A percentile compares a stretch with the other conserved stretches of the same genome.
phyloP scores from a whole-genome alignment of 345 rosid species.

The Trapa bicornis region DNA sequence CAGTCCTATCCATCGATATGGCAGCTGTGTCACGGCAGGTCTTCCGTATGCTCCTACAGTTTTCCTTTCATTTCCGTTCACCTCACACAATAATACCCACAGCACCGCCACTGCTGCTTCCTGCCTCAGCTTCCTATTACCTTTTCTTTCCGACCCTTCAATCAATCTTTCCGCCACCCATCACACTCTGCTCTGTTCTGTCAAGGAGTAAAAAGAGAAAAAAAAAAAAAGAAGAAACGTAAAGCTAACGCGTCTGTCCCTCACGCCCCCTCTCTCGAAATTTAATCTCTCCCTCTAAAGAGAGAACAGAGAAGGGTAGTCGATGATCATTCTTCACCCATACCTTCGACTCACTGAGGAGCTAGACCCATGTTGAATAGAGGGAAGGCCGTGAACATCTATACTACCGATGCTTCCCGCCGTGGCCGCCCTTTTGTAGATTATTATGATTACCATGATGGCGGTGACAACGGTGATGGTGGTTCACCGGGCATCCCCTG shows the following conservation, averaged over 20 bases:
- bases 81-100: constrained; percentile 3
- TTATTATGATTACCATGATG: constrained; percentile 10
- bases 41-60: not conserved
- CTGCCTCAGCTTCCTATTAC: not conserved
- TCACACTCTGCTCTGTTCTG: not conserved
- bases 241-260: constrained; percentile 48
- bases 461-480: constrained; percentile 10
- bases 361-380: constrained; percentile 52
- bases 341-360: not conserved
- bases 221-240: constrained; percentile 34
- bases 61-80: not conserved
- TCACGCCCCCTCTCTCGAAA: not conserved
- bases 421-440: constrained; percentile 14
- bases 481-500: constrained; percentile 55
- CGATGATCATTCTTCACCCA: not conserved
- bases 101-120: not conserved
- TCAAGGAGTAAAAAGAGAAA: not conserved
- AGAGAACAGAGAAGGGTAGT: not conserved
- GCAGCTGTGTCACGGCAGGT: too few relatives aligned
- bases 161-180: constrained; percentile 3
- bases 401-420: constrained; percentile 14
- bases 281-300: not conserved
- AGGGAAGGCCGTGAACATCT: constrained; percentile 64
- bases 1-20: too few relatives aligned
- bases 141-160: not conserved